A percentile compares a stretch with the other conserved stretches of the same genome.
Conservation (phyloP, 1,284 basidiomycete genomes). For the Cutaneotrichosporon arboriforme region DNA sequence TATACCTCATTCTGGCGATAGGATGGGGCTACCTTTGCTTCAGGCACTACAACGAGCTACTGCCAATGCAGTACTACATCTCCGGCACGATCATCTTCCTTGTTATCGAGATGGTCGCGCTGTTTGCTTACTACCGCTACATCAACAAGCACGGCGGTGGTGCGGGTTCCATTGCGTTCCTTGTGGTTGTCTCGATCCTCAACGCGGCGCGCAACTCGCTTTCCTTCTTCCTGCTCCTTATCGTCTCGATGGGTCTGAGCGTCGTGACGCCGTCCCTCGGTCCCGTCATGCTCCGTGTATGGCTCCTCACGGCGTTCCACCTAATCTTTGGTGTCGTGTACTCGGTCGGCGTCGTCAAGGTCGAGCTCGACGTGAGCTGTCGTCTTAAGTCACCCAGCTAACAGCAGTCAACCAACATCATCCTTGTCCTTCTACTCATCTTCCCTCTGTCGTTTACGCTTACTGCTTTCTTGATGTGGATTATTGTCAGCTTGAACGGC, state of each 20-base stretch:
- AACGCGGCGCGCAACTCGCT: slow-evolving; percentile 90
- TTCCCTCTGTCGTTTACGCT: slow-evolving; percentile 90
- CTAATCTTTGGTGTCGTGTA: slow-evolving; percentile 93
- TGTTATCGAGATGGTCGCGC: slow-evolving; percentile 87
- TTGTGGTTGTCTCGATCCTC: slow-evolving; percentile 77
- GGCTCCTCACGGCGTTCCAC: slow-evolving; percentile 54
- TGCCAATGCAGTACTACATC: slow-evolving; percentile 75
- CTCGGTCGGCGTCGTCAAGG: slow-evolving; percentile 83
- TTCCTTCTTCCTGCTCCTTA: slow-evolving; percentile 86
- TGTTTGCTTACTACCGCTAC: slow-evolving; percentile 59
- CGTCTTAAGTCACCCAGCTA: neutral
- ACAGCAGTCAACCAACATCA: slow-evolving; percentile 61
- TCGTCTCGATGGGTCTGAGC: slow-evolving; percentile 80
- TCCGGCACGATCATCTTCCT: slow-evolving; percentile 85
- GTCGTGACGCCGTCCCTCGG: slow-evolving; percentile 56
- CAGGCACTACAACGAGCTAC: slow-evolving; percentile 70
- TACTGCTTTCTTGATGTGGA: slow-evolving; percentile 93
- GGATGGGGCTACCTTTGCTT: slow-evolving; percentile 83
- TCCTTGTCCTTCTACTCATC: slow-evolving; percentile 75
- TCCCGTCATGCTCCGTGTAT: slow-evolving; percentile 42
- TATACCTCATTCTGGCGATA: slow-evolving; percentile 64
- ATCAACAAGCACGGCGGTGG: slow-evolving; percentile 80
- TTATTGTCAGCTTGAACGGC: slow-evolving; percentile 79
- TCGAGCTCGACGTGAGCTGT: slow-evolving; percentile 65
- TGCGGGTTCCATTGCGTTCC: slow-evolving; percentile 68